Conservation (phyloP, 768 basidiomycete species). For the Pisolithus orientalis region DNA sequence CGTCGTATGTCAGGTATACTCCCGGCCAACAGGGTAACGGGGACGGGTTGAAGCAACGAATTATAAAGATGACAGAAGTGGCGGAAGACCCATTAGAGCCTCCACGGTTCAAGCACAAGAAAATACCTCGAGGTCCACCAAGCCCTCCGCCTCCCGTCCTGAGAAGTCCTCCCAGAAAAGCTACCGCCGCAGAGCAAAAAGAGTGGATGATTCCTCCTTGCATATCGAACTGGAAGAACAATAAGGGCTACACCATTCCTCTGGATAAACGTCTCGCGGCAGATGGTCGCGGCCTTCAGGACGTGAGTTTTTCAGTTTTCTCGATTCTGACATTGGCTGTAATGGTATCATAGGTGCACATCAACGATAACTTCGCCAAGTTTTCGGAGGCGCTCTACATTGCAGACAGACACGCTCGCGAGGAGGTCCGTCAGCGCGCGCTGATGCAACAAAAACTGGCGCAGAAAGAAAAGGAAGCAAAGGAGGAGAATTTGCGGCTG, state of each 20-base stretch:
- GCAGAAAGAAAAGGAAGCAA: slow-evolving; percentile 92
- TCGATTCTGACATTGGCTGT: background rate
- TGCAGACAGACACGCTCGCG: slow-evolving; percentile 94
- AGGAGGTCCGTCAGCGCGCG: slow-evolving; percentile 93
- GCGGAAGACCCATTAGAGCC: slow-evolving; percentile 98
- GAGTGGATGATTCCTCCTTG: slow-evolving; percentile 99
- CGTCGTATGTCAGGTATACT: slow-evolving; percentile 92
- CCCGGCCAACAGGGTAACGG: slow-evolving; percentile 81
- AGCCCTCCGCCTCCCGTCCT: slow-evolving; percentile 95
- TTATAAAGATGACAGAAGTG: slow-evolving; percentile 98
- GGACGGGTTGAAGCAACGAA: slow-evolving; percentile 76
- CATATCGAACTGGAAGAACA: slow-evolving; percentile 99
- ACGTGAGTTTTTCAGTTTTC: slow-evolving; percentile 49
- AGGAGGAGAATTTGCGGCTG: slow-evolving; percentile 92
- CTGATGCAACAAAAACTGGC: slow-evolving; percentile 99
- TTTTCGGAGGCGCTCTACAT: slow-evolving; percentile 95
- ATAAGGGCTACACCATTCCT: slow-evolving; percentile 99
- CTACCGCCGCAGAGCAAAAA: slow-evolving; percentile 95
- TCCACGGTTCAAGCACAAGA: slow-evolving; percentile 96
- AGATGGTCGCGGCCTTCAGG: slow-evolving; percentile 96
- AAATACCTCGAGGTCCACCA: slow-evolving; percentile 94
- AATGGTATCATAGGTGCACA: slow-evolving; percentile 63
- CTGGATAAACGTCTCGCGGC: slow-evolving; percentile 97
- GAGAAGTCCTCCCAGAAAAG: slow-evolving; percentile 91
- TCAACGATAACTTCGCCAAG: slow-evolving; percentile 99